Percentiles rank a stretch among this genome's conserved stretches.
These are phyloP conservation scores for Eremochloa ophiuroides DNA, from an alignment of 176 grass and related monocot species.

Conservation along the genomic window DNA sequence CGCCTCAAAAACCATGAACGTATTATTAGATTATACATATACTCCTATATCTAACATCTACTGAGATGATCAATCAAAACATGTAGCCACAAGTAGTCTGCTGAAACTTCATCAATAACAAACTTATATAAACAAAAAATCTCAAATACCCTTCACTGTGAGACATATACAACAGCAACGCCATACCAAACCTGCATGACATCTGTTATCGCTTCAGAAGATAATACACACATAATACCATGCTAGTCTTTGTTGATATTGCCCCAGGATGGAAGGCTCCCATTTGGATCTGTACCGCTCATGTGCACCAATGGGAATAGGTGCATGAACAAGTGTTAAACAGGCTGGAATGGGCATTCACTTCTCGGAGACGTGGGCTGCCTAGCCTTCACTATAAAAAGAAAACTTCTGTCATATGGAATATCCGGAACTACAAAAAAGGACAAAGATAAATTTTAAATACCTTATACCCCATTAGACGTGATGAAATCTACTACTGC, in stretches of 20 bases:
- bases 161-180: no score
- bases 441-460: neutral
- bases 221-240: neutral
- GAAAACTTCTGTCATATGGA: neutral
- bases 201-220: neutral
- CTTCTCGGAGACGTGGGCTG: neutral
- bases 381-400: neutral
- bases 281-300: neutral
- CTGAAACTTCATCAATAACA: neutral
- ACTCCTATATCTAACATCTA: neutral
- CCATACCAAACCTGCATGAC: neutral
- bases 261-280: neutral
- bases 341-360: neutral
- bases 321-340: neutral
- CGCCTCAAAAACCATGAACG: neutral
- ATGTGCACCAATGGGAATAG: neutral
- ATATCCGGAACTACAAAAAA: neutral
- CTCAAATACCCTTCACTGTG: no score
- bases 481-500: conserved; percentile 53
- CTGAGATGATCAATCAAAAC: neutral
- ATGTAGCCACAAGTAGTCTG: neutral
- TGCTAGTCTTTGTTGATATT: neutral
- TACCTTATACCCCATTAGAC: conserved; percentile 18
- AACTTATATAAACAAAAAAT: no score
- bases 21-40: neutral